Evolutionary conservation across 2,329 filamentous ascomycete genomes (phyloP).

Genomic region (Chrysoporthe puriensis): DNA sequence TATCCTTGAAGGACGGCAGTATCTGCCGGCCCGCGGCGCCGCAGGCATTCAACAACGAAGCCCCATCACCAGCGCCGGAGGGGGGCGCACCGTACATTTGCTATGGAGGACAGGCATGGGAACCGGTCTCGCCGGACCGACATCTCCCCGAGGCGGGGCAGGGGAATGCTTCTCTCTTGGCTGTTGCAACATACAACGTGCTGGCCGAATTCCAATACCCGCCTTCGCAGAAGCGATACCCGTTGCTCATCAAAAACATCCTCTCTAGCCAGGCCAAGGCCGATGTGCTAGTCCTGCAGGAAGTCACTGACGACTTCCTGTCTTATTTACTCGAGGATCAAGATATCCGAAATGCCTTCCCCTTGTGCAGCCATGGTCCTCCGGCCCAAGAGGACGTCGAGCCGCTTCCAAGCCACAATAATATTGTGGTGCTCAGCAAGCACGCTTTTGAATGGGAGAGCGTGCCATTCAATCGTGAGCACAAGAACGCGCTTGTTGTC

Average conservation of each 20-base stretch:
- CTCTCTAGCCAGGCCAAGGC: conserved; percentile 46
- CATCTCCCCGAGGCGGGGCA: neutral
- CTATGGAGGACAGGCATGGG: conserved; percentile 25
- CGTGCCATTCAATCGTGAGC: conserved; percentile 55
- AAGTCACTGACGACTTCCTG: conserved; percentile 68
- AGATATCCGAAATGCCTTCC: conserved; percentile 52
- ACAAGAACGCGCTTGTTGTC: conserved; percentile 61
- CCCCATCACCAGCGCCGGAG: conserved; percentile 1
- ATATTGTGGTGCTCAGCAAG: conserved; percentile 63
- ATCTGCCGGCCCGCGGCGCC: conserved; percentile 33
- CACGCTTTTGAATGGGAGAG: conserved; percentile 59
- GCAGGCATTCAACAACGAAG: conserved; percentile 31
- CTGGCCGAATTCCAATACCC: conserved; percentile 55
- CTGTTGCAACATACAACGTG: conserved; percentile 56
- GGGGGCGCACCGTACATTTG: conserved; percentile 27
- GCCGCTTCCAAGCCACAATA: conserved; percentile 63
- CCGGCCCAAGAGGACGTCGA: conserved; percentile 54
- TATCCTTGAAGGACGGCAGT: conserved; percentile 41
- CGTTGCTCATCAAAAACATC: conserved; percentile 48
- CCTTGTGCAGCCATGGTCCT: conserved; percentile 61
- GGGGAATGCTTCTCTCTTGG: conserved; percentile 31
- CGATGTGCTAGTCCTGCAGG: conserved; percentile 60
- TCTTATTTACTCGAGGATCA: conserved; percentile 54
- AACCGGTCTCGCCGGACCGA: neutral
- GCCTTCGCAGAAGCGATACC: conserved; percentile 46